These are phyloP conservation scores for Camelina neglecta DNA, from an alignment of 345 rosid species.

Conservation along the genomic window DNA sequence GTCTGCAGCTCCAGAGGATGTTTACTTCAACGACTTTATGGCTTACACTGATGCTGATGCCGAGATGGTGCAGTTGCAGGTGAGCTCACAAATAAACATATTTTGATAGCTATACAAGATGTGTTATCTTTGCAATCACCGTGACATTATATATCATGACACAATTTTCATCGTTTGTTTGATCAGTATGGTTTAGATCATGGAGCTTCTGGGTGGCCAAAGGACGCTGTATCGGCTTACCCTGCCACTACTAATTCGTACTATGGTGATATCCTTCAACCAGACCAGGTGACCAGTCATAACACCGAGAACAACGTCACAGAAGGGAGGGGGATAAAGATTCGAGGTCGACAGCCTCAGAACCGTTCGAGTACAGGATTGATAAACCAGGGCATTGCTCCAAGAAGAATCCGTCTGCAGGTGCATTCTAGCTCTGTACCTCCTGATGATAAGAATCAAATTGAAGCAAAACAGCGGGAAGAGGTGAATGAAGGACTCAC, in stretches of 20 bases:
- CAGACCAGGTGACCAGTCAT: conserved; percentile 44
- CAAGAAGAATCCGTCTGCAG: conserved; percentile 66
- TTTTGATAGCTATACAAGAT: not conserved
- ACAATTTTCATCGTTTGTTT: not conserved
- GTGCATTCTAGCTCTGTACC: not conserved
- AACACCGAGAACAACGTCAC: conserved; percentile 29
- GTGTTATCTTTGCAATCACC: not conserved
- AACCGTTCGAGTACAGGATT: conserved; percentile 38
- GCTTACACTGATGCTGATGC: conserved; percentile 25
- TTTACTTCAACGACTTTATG: conserved; percentile 25
- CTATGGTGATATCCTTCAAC: conserved; percentile 32
- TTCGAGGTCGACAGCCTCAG: conserved; percentile 61
- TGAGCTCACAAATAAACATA: conserved; percentile 28
- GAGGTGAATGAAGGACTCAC: conserved; percentile 15
- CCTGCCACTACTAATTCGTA: conserved; percentile 41
- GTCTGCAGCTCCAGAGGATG: conserved; percentile 25
- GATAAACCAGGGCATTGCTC: conserved; percentile 64
- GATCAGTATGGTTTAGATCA: conserved; percentile 36
- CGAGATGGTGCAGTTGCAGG: conserved; percentile 53
- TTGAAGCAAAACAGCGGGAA: conserved; percentile 18
- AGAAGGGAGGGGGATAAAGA: conserved; percentile 60
- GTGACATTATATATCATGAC: not conserved
- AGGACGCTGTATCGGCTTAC: conserved; percentile 37
- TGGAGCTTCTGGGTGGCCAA: conserved; percentile 39
- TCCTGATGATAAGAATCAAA: conserved; percentile 7